Evolutionary conservation across 1,284 basidiomycete species (phyloP), one percentile per base, ranked within the genome.

Genomic region (Cryptococcus sp.): DNA sequence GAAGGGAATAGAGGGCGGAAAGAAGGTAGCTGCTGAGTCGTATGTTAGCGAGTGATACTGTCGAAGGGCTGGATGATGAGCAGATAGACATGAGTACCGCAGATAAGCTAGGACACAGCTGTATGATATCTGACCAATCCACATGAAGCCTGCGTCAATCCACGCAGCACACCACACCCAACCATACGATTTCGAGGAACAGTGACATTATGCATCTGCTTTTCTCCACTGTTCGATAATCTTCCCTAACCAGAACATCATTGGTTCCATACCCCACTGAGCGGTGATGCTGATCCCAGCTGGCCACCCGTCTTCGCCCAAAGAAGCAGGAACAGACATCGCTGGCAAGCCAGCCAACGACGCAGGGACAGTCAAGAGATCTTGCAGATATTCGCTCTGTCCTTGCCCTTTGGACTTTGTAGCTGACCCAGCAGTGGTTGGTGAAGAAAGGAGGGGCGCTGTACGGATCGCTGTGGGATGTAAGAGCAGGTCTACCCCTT

Each of bases 301-400:
- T 0, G 93, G 93, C 89, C 90, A 93, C 1, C 85, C 86, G 61
- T 88, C 85, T 1, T 74, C 72, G 19, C 75, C 82, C 20, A 54
- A 50, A 20, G 79, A 78, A 2, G 82, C 81, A 0, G 94, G 93
- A 0, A 97, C 83, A 50, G 82, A 88, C 48, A 97, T 69, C 0
- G 88, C 89, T 0, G 94, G 93, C 25, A 98, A 67, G 0, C 94
- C 93, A 0, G 91, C 93, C 38, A 99, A 80, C 1, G 89, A 93
- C 1, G 93, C 92, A 0, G 93, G 91, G 0, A 95, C 91, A 0
- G 93, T 96, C 64, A 99, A 80, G 3, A 96, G 84, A 65, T 99
- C 95, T 72, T 98, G 94, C 13, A 91, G 84, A 72, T 98, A 99
- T 51, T 70, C 70, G 23, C 45, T 82, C 76, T 52, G 83, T 29